Evolutionary conservation across 2,329 filamentous ascomycete species (phyloP).

Genomic region (Seiridium unicorne): DNA sequence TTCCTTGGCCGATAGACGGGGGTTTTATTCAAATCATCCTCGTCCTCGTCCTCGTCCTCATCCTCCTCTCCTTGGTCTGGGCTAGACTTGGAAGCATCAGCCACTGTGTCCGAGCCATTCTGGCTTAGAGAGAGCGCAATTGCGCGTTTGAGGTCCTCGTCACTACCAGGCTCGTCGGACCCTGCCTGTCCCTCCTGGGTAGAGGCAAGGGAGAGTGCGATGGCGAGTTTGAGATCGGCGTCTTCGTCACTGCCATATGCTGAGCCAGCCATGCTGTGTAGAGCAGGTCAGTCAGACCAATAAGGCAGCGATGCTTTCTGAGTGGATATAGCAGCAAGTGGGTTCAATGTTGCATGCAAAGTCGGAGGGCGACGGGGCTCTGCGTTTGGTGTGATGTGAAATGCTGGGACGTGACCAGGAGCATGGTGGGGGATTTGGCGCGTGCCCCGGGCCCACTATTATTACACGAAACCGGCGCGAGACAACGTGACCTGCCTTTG

Average conservation of each 20-base stretch:
- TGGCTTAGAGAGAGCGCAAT: neutral
- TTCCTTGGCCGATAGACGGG: neutral
- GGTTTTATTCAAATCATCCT: conserved; percentile 18
- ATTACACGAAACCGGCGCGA: neutral
- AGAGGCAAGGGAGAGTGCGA: conserved; percentile 51
- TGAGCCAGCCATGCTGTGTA: neutral
- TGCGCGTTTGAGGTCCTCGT: neutral
- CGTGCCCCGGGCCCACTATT: neutral
- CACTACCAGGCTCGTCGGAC: conserved; percentile 21
- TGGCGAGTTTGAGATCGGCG: conserved; percentile 58
- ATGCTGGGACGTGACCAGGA: too few relatives aligned
- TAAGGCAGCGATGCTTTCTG: too few relatives aligned
- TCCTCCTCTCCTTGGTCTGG: conserved; percentile 17
- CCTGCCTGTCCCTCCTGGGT: conserved; percentile 27
- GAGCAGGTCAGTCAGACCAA: too few relatives aligned
- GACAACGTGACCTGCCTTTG: neutral
- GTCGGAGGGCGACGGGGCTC: neutral
- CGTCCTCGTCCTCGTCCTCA: conserved; percentile 14
- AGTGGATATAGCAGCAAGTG: neutral
- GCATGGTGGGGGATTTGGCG: neutral
- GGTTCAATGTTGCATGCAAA: neutral
- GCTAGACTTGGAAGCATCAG: conserved; percentile 12
- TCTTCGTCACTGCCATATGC: conserved; percentile 45
- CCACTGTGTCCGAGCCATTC: conserved; percentile 12
- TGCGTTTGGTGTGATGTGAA: too few relatives aligned